These are phyloP conservation scores for Wickerhamomyces bisporus DNA, from an alignment of 805 yeast genomes.

Conservation along the genomic window DNA sequence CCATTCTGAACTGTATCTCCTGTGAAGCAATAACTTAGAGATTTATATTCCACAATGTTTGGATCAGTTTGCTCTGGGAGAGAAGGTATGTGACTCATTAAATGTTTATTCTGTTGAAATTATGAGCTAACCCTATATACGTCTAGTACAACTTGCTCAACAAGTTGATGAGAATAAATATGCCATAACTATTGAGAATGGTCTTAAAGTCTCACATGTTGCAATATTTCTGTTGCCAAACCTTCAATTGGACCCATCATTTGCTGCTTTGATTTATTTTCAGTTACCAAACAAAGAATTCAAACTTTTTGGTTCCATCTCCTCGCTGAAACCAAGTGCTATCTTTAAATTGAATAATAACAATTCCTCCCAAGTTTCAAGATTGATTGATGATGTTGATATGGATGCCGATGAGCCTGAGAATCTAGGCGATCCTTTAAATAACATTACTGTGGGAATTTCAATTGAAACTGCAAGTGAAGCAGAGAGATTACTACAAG, in stretches of 20 bases:
- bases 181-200: constrained; percentile 57
- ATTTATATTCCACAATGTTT: constrained; percentile 47
- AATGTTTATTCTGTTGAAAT: not conserved
- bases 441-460: constrained; percentile 63
- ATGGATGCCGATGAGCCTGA: constrained; percentile 37
- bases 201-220: constrained; percentile 67
- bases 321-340: constrained; percentile 76
- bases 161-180: constrained; percentile 69
- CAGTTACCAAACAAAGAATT: constrained; percentile 59
- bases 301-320: constrained; percentile 60
- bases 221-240: constrained; percentile 85
- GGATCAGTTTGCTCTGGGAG: constrained; percentile 76
- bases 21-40: no score
- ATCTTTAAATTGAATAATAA: constrained; percentile 71
- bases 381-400: constrained; percentile 53
- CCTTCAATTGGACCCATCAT: constrained; percentile 61
- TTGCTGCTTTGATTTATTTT: constrained; percentile 82
- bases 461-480: constrained; percentile 75
- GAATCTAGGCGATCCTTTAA: constrained; percentile 18
- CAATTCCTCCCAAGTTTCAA: constrained; percentile 14
- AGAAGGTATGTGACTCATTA: constrained; percentile 35
- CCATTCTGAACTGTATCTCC: no score
- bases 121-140: not conserved
- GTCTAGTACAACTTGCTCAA: constrained; percentile 38
- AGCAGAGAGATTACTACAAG: constrained; percentile 55